Evolutionary conservation across 257 asterid genomes (phyloP).

Genomic region (Lycium barbarum): DNA sequence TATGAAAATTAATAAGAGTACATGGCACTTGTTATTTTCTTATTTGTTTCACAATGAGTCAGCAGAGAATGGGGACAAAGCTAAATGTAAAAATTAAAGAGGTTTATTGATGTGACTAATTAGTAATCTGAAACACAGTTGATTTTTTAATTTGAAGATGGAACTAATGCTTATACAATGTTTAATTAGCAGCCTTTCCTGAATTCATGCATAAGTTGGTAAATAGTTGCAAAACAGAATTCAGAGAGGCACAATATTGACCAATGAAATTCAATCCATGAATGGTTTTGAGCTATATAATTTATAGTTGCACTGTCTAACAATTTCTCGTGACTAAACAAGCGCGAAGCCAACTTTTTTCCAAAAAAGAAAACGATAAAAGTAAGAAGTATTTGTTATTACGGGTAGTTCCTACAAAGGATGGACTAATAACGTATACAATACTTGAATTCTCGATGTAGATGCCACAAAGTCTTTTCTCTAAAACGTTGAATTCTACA

Average conservation of each 20-base stretch:
- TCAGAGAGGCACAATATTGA: background rate
- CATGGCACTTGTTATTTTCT: background rate
- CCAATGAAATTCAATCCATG: background rate
- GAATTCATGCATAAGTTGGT: background rate
- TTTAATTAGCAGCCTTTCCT: background rate
- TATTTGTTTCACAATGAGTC: background rate
- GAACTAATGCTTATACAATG: background rate
- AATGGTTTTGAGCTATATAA: background rate
- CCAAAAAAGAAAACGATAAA: background rate
- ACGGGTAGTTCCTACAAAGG: too few relatives aligned
- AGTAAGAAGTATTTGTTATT: background rate
- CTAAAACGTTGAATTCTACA: background rate
- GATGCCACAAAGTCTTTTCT: too few relatives aligned
- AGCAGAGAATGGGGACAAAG: background rate
- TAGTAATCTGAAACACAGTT: background rate
- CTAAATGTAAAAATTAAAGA: background rate
- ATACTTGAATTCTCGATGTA: too few relatives aligned
- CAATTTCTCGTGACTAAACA: background rate
- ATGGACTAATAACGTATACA: too few relatives aligned
- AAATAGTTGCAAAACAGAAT: background rate
- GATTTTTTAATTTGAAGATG: background rate
- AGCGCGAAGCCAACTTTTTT: background rate
- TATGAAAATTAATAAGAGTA: background rate
- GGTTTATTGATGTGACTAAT: background rate
- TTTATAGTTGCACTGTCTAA: background rate